Evolutionary conservation across 2,329 filamentous ascomycete genomes (phyloP), one percentile per base, ranked within the genome.

Genomic region (Exophiala dermatitidis): DNA sequence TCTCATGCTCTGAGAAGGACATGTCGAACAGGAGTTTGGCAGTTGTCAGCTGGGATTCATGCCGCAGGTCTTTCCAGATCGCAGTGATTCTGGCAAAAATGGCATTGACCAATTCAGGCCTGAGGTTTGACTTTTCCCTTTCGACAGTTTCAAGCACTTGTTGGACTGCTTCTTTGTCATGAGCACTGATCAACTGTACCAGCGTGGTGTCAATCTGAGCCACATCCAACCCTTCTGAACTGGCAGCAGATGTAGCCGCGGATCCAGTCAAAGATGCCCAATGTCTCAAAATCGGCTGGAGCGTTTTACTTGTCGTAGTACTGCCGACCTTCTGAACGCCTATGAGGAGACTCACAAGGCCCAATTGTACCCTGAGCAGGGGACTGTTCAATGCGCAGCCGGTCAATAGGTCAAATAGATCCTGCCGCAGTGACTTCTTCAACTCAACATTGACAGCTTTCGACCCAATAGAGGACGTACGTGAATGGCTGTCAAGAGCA

Each of bases 381-480:
- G 90, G 87, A 1, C 87, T 86, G 9, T 76, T 71, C 6, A 85
- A 75, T 29, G 81, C 76, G 67, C 96, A 90, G 30, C 83, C 84
- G 47, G 84, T 81, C 6, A 97, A 72, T 66, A 86, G 93, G 1
- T 78, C 76, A 43, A 90, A 75, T 7, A 95, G 72, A 4, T 83
- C 78, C 2, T 80, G 72, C 56, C 88, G 78, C 4, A 81, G 71
- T 5, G 82, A 72, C 57, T 88, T 77, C 63, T 83, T 85, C 47
- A 85, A 59, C 48, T 83, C 79, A 5, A 76, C 66, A 4, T 68
- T 64, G 28, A 68, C 62, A 2, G 60, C 61, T 34, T 64, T 74
- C 12, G 74, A 71, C 43, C 71, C 71, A 19, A 69, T 66, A 40
- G 59, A 60, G 53, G 58, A 60, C 59, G 36, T 67, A 61, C 43